Evolutionary conservation across 352 stramenopile species (phyloP), one percentile per base, ranked within the genome.

Genomic region (Globisporangium abappressorium): DNA sequence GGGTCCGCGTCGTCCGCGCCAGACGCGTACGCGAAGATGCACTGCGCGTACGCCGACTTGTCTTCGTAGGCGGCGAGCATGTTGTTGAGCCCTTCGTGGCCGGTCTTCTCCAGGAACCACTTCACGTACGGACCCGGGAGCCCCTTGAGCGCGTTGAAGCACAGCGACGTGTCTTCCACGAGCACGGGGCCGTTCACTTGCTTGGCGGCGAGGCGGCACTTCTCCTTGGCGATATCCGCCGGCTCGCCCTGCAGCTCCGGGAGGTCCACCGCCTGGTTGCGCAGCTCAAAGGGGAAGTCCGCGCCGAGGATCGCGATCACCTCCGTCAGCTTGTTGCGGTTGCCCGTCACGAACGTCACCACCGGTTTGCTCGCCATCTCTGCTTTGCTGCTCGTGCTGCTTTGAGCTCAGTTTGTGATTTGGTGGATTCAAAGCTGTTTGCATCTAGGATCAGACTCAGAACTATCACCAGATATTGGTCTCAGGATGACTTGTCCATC

Each of bases 81-180:
- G 66, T 98, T 98, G 76, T 99, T 99, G 72, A 89, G 97, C 51
- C 82, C 97, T 55, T 63, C 94, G 85, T 89, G 94, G 63, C 94
- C 95, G 64, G 90, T 98, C 72, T 97, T 98, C 46, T 99, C 92
- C 11, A 99, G 80, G 70, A 99, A 99, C 95, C 97, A 99, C 82
- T 99, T 99, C 70, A 99, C 97, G 81, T 99, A 99, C 28, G 96
- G 94, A 0, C 97, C 97, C 0, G 97, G 97, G 1, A 99, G 87
- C 0, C 92, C 96, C 47, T 90, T 75, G 6, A 99, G 84, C 58
- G 96, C 97, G 72, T 98, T 98, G 78, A 99, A 99, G 82, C 96
- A 99, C 6, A 99, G 80, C 57, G 90, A 98, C 46, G 96, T 99
- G 81, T 99, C 97, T 78, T 99, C 97, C 28, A 98, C 96, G 43